These are phyloP conservation scores for Sphaerobolus stellatus DNA, from an alignment of 1,284 basidiomycete genomes.

Conservation along the genomic window DNA sequence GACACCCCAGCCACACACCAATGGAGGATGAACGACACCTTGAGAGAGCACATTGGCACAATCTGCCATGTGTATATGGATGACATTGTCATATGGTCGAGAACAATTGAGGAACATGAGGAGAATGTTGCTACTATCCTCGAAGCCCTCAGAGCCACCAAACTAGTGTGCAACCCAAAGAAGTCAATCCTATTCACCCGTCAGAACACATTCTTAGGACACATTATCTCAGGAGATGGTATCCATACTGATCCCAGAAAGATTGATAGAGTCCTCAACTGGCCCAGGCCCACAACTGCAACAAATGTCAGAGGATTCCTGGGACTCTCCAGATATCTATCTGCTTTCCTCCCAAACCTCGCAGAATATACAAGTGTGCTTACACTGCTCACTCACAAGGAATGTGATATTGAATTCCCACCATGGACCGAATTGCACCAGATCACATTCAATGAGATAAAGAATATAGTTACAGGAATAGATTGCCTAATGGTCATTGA, in stretches of 20 bases:
- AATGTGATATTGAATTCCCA: slow-evolving; percentile 16
- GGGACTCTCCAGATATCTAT: slow-evolving; percentile 37
- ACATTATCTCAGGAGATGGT: slow-evolving; percentile 31
- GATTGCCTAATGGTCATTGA: slow-evolving; percentile 33
- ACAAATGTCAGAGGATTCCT: slow-evolving; percentile 36
- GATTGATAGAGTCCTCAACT: slow-evolving; percentile 32
- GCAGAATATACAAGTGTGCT: slow-evolving; percentile 33
- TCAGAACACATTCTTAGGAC: too few species aligned
- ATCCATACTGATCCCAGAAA: slow-evolving; percentile 36
- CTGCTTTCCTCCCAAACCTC: slow-evolving; percentile 34
- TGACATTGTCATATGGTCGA: slow-evolving; percentile 45
- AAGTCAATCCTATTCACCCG: too few species aligned
- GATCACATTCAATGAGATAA: slow-evolving; percentile 40
- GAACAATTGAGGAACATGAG: slow-evolving; percentile 35
- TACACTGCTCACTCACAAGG: slow-evolving; percentile 31
- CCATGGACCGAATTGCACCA: slow-evolving; percentile 31
- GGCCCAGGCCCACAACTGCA: slow-evolving; percentile 29
- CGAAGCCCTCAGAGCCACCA: too few species aligned
- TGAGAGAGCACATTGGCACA: too few species aligned
- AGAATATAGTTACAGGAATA: slow-evolving; percentile 26
- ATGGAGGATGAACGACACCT: too few species aligned
- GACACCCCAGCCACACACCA: too few species aligned
- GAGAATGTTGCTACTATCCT: slow-evolving; percentile 29
- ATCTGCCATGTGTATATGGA: too few species aligned
- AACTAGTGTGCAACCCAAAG: too few species aligned